Conservation (phyloP, 345 rosid genomes). For the Citrus unshiu region DNA sequence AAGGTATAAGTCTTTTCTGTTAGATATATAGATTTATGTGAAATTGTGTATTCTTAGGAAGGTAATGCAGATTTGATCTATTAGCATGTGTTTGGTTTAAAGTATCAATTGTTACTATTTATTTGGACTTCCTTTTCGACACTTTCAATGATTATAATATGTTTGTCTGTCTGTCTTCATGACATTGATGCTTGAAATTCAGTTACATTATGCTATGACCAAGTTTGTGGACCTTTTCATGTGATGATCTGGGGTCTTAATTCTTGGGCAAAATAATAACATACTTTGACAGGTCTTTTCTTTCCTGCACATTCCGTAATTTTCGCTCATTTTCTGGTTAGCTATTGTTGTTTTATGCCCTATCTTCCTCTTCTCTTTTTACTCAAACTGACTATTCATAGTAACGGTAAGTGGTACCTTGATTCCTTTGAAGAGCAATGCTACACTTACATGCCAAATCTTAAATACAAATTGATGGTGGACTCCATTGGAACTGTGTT, state of each 20-base stretch:
- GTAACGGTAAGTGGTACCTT: not conserved
- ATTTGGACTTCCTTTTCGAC: not conserved
- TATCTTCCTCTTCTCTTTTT: not conserved
- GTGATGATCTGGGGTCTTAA: not conserved
- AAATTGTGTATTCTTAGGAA: not conserved
- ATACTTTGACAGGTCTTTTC: not conserved
- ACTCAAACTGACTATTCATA: not conserved
- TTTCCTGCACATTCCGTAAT: not conserved
- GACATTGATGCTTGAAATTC: not conserved
- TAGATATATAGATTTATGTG: not conserved
- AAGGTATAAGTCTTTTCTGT: conserved; percentile 27
- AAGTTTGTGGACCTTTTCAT: not conserved
- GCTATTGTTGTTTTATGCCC: not conserved
- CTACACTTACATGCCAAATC: not conserved
- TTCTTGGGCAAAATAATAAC: not conserved
- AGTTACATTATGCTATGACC: not conserved
- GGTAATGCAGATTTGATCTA: not conserved
- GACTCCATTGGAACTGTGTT: not conserved
- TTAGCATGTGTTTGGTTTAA: not conserved
- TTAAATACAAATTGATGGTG: not conserved
- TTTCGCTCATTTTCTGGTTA: not conserved
- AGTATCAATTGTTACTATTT: not conserved
- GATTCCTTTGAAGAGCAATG: not conserved
- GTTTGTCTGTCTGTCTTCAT: not conserved
- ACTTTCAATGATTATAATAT: not conserved